Base-by-base conservation (phyloP, 306 rosid genomes). In the Abrus precatorius region DNA sequence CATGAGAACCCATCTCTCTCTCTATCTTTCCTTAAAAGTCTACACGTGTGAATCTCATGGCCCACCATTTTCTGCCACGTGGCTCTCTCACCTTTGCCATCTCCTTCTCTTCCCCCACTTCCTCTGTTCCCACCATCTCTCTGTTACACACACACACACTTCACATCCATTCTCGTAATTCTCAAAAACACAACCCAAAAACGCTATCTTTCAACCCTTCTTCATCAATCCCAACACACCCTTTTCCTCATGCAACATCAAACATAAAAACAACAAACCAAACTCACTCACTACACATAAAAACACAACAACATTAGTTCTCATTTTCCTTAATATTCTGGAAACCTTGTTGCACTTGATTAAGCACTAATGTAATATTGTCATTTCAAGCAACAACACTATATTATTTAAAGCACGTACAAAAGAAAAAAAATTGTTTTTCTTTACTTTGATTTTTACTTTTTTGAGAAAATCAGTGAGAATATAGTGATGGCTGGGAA, bases 401-500 rank as follows among this genome's bases (percentile, higher is more conserved):
- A 50, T 65, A 45, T 9, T 69, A 36, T 69, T 60, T 61, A 40
- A 27, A 5, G 28, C 41, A 45, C 49, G 5, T 34, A 20, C 27
- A 62, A 1, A 65, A 2, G 1, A 2, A 43, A 14, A 33, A 13
- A n/a, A 44, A 4, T 69, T 59, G 4, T 56, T 7, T 49, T 40
- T 10, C 9, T 44, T 48, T 77, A 7, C 2, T 12, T n/a, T 77
- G 1, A 28, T 43, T 29, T n/a, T n/a, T 48, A 1, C 2, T 3
- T 70, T 49, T n/a, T 49, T 43, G 9, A 45, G 57, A 38, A 43
- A 64, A 32, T 34, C 3, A 10, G 49, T 55, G 40, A 50, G 68
- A 40, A 50, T 70, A 52, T 13, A 60, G 75, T 47, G 59, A 92
- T 94, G 98, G 97, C 98, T 9, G 98, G 97, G 14, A 94, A 94